phyloP scores from a whole-genome alignment of 1,284 basidiomycete genomes.

The Boletellus dicymbophilus region DNA sequence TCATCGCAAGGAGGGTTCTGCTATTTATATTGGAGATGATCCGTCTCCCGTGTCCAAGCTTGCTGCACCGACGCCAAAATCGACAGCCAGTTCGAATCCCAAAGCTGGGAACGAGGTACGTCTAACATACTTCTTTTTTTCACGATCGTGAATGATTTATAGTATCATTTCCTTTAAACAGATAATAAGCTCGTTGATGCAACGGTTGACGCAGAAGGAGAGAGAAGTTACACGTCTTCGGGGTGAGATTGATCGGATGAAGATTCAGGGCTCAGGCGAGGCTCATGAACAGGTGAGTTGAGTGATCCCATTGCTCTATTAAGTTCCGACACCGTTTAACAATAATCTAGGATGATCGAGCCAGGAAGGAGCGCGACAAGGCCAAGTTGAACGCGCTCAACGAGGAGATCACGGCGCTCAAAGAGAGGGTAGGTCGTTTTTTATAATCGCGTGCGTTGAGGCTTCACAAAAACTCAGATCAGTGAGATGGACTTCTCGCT shows the following conservation, averaged over 20 bases:
- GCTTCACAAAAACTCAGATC: slow-evolving; percentile 42
- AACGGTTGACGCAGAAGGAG: slow-evolving; percentile 82
- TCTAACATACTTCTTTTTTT: not conserved
- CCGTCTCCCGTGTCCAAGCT: not conserved
- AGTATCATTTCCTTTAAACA: too few species aligned
- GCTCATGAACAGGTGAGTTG: slow-evolving; percentile 56
- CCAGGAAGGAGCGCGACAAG: slow-evolving; percentile 74
- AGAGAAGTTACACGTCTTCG: slow-evolving; percentile 79
- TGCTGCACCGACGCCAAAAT: slow-evolving; percentile 31
- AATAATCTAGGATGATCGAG: slow-evolving; percentile 73
- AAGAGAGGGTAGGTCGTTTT: slow-evolving; percentile 62
- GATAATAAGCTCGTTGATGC: slow-evolving; percentile 78
- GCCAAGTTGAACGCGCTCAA: slow-evolving; percentile 73
- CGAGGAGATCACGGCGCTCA: slow-evolving; percentile 77
- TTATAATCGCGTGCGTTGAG: slow-evolving; percentile 1
- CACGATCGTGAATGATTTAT: not conserved
- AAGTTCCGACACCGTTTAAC: not conserved
- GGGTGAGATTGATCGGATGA: slow-evolving; percentile 68
- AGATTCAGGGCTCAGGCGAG: slow-evolving; percentile 57
- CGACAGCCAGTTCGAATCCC: slow-evolving; percentile 37
- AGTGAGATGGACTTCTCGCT: slow-evolving; percentile 53
- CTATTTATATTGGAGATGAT: slow-evolving; percentile 12
- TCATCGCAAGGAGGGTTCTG: slow-evolving; percentile 41
- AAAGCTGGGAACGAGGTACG: slow-evolving; percentile 55
- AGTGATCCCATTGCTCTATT: not conserved